Evolutionary conservation across 306 rosid genomes (phyloP), one percentile per base, ranked within the genome.

Genomic region (Ormosia semicastrata): DNA sequence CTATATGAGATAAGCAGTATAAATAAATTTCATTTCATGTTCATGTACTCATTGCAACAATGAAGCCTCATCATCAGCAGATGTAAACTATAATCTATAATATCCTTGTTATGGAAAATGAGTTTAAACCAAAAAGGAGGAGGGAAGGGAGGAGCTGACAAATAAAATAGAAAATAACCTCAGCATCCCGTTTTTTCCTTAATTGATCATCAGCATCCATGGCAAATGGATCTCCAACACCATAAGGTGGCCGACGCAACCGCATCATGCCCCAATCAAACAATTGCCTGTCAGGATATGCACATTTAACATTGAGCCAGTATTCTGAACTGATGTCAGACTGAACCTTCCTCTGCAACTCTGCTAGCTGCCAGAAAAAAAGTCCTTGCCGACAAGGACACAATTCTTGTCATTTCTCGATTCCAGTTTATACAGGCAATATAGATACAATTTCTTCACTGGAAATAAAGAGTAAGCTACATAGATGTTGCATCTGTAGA

Each of bases 261-360:
- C 99, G 87, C 97, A 92, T 96, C 94, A 87, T 89, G 66, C 99
- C 95, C 98, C 98, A 96, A 74, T 96, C 99, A 87, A 91, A 96
- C 88, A 96, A 85, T 58, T 87, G 91, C 85, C 86, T 90, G 86
- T 94, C 99, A 17, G 99, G 99, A 85, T 89, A 83, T 44, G 91
- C 90, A 84, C 99, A 96, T 77, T 81, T 85, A 73, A 83, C 68
- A 50, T 84, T 94, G 76, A 96, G 95, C 92, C 89, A 92, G 89
- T 91, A 88, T 89, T 96, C 99, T 81, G 97, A 88, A 89, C 90
- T 94, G 88, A 94, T 92, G 46, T 89, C 91, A 79, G 93, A 85
- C 34, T 95, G 93, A 81, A 96, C 94, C 88, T 89, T 94, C 57
- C 69, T 88, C 87, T 92, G 99, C 88, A 96, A 85, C 76, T 94